Evolutionary conservation across 805 yeast species (phyloP), one percentile per base, ranked within the genome.

Genomic region (Candida nonsorbophila): DNA sequence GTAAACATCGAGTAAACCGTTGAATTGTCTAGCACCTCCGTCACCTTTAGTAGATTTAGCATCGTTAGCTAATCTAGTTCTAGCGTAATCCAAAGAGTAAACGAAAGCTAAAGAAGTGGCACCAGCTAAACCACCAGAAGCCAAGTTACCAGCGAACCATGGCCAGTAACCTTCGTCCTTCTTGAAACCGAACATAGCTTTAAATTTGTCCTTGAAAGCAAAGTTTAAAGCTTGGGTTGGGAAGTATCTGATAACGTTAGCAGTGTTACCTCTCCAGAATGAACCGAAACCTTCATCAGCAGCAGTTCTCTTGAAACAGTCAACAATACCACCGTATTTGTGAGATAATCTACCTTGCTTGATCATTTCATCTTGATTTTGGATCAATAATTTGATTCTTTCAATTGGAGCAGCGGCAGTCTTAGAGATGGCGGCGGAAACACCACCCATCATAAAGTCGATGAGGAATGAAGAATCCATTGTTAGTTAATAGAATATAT

Each of bases 201-300:
- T 87, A 75, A 88, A 84, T 74, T 85, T 84, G 69, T 88, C 97
- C 77, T 87, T 88, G 90, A 87, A 88, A 58, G 97, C 97, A 58
- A 87, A 88, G 83, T 87, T 87, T 63, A 87, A 79, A 55, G 97
- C 97, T 74, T 87, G 97, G 67, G 97, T 88, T 69, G 97, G 97
- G 94, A 87, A 87, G 80, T 88, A 87, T 77, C 97, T 84, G 74
- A 87, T 81, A 64, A 87, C 97, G 72, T 87, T 87, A 58, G 97
- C 97, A 47, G 96, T 88, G 88, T 87, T 87, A 79, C 97, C 97
- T 83, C 96, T 83, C 97, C 97, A 87, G 90, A 87, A 86, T 44
- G 97, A 71, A 48, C 69, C 74, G 44, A 84, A 57, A 79, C 97
- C 97, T 75, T 87, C 97, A 51, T 82, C 85, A 51, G 84, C 82